These are phyloP conservation scores for Mycena capillaripes DNA, from an alignment of 768 basidiomycete species.

Conservation along the genomic window DNA sequence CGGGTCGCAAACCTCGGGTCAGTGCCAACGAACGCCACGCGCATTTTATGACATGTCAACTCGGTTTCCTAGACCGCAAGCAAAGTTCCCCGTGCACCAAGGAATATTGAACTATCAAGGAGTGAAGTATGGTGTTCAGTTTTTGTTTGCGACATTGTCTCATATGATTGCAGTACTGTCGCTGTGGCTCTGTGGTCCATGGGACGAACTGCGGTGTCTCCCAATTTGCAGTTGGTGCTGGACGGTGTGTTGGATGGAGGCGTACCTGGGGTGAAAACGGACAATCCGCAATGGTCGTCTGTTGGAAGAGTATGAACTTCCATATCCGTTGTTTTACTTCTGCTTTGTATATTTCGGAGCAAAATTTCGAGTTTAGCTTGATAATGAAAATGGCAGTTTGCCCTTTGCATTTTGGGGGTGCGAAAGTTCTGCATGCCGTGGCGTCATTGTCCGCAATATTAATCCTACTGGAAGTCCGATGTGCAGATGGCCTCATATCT, in stretches of 20 bases:
- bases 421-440: no score
- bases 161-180: constrained; percentile 56
- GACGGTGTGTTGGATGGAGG: constrained; percentile 77
- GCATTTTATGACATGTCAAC: not conserved
- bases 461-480: no score
- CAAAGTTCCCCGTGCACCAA: constrained; percentile 86
- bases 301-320: constrained; percentile 43
- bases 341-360: no score
- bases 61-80: constrained; percentile 68
- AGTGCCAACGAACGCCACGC: constrained; percentile 32
- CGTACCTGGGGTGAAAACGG: constrained; percentile 65
- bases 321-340: no score
- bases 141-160: not conserved
- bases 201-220: constrained; percentile 61
- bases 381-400: no score
- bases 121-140: constrained; percentile 66
- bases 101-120: constrained; percentile 85
- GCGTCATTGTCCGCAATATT: no score
- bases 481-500: no score
- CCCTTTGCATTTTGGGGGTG: no score
- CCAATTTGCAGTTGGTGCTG: constrained; percentile 66
- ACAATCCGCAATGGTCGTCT: constrained; percentile 73
- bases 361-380: no score
- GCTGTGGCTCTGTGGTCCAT: constrained; percentile 81
- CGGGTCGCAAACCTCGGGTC: constrained; percentile 79